Percentiles rank a stretch among this genome's conserved stretches.
Evolutionary conservation across 179 eudicot genomes (phyloP).

Genomic region (Carnegiea gigantea): DNA sequence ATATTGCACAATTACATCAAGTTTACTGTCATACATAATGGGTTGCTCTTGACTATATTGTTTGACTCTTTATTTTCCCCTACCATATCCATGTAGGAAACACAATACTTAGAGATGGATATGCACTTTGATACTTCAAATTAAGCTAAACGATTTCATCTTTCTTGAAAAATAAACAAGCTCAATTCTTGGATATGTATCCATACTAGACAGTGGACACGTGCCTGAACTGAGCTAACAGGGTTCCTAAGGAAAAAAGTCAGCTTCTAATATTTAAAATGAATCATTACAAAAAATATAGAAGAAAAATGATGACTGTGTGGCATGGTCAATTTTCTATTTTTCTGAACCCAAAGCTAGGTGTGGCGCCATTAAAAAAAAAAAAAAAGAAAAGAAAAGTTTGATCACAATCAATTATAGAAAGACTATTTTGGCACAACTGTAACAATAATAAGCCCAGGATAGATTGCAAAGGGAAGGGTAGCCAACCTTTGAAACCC

Average conservation of each 20-base stretch:
- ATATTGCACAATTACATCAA: background rate
- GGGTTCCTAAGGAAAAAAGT: background rate
- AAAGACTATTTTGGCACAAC: background rate
- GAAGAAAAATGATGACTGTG: background rate
- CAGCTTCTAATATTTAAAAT: background rate
- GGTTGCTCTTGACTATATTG: background rate
- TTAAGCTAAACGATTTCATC: background rate
- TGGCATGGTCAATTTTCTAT: background rate
- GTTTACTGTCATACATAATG: background rate
- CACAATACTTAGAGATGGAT: background rate
- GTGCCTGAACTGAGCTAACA: background rate
- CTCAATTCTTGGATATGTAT: background rate
- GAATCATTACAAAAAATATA: background rate
- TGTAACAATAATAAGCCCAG: background rate
- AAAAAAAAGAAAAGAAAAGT: background rate
- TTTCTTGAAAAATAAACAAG: background rate
- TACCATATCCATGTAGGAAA: background rate
- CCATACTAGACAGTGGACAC: background rate
- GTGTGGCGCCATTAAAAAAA: background rate
- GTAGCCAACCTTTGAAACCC: constrained; percentile 75
- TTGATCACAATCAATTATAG: background rate
- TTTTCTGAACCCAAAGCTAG: background rate
- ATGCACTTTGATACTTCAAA: background rate
- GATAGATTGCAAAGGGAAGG: background rate
- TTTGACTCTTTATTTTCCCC: background rate